Base-by-base conservation (phyloP, 1,139 yeast genomes). In the Debaryomyces psychrophilus region DNA sequence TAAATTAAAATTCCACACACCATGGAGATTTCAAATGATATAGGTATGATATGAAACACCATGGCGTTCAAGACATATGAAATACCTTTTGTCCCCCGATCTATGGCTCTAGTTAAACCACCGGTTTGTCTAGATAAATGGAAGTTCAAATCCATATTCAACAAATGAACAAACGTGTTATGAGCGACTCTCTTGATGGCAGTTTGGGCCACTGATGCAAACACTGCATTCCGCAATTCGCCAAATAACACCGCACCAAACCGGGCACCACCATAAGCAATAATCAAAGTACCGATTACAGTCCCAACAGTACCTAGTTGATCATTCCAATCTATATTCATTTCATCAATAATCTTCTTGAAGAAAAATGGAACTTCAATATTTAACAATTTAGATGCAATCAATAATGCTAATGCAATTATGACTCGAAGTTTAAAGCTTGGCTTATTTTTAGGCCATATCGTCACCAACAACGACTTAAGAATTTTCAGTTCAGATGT, bases 41-140 rank as follows among this genome's bases (percentile, higher is more conserved):
- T 87, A 5, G 99, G 99, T 37, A 93, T 76, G 26, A 93, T 92
- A 63, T 95, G 99, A 71, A 93, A 93, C 11, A 95, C 97, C 96
- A 93, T 88, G 2, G 99, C 97, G 34, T 89, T 84, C 44, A 93
- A 72, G 5, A 93, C 97, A 59, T 87, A 92, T 20, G 96, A 86
- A 44, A 93, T 93, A 68, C 99, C 99, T 58, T 93, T 93, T 1
- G 98, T 93, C 63, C 99, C 99, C 56, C 99, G 76, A 61, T 93
- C 99, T 58, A 93, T 93, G 1, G 99, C 98, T 51, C 99, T 75
- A 0, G 97, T 93, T 39, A 93, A 69, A 0, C 97, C 98, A 55
- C 99, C 99, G 0, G 99, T 95, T 64, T 95, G 98, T 56, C 92
- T 77, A 7, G 95, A 79, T 44, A 93, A 69, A 65, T 93, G 99